Conservation (phyloP, 768 basidiomycete genomes). For the Lyophyllum shimeji region DNA sequence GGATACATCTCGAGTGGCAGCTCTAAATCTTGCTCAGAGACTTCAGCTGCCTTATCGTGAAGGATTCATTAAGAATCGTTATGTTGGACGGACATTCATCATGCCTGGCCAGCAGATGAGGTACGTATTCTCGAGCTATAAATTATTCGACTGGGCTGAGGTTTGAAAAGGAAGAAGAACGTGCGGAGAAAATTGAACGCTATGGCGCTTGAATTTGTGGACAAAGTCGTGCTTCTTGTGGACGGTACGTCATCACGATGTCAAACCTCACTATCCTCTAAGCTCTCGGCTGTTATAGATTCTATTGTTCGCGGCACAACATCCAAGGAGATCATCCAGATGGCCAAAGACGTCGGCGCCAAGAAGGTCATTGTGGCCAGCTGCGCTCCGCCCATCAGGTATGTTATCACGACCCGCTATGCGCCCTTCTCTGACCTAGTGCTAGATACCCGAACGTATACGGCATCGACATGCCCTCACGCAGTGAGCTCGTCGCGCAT, state of each 20-base stretch:
- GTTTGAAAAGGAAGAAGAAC: constrained; percentile 74
- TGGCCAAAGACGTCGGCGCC: constrained; percentile 99
- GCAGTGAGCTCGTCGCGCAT: constrained; percentile 89
- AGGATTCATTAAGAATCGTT: constrained; percentile 98
- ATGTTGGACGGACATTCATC: constrained; percentile 97
- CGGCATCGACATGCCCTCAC: constrained; percentile 99
- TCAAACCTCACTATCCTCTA: background rate
- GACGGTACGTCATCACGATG: constrained; percentile 61
- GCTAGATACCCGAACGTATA: constrained; percentile 89
- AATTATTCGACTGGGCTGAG: background rate
- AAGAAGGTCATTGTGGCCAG: constrained; percentile 95
- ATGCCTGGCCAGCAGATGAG: constrained; percentile 99
- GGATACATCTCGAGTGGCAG: constrained; percentile 95
- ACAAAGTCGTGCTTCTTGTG: constrained; percentile 91
- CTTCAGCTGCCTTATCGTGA: constrained; percentile 91
- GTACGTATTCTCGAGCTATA: constrained; percentile 30
- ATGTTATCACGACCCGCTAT: constrained; percentile 12
- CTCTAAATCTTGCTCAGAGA: constrained; percentile 91
- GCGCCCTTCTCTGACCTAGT: background rate
- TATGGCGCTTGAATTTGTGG: constrained; percentile 94
- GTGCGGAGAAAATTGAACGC: constrained; percentile 95
- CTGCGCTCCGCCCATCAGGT: constrained; percentile 96
- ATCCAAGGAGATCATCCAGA: constrained; percentile 97
- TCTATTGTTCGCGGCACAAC: constrained; percentile 99
- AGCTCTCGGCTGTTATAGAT: constrained; percentile 46